Percentiles rank a stretch among this genome's conserved stretches.
phyloP scores from a whole-genome alignment of 1,284 basidiomycete genomes.

The Leccinum angustisporum region DNA sequence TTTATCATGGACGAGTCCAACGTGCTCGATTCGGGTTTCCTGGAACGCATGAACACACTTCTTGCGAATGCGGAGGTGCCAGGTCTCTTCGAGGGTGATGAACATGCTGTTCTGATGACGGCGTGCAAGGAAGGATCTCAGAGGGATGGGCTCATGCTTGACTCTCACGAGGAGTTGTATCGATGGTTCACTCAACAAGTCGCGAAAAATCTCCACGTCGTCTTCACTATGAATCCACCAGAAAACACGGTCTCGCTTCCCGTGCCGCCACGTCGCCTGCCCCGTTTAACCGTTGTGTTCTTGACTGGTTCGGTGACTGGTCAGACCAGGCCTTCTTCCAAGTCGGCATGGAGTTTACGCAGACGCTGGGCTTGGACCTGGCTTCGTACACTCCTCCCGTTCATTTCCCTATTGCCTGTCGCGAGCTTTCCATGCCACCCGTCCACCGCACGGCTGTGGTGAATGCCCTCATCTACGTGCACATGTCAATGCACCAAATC shows the following conservation, averaged over 20 bases:
- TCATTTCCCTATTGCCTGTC: conserved; percentile 87
- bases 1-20: conserved; percentile 99
- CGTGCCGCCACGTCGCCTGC: conserved; percentile 97
- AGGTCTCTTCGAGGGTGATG: conserved; percentile 97
- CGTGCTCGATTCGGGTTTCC: conserved; percentile 96
- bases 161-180: conserved; percentile 96
- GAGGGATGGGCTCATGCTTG: conserved; percentile 95
- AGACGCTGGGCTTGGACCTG: conserved; percentile 86
- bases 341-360: conserved; percentile 94
- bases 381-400: conserved; percentile 75
- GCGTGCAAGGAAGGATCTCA: conserved; percentile 99
- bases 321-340: conserved; percentile 97
- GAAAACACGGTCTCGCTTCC: conserved; percentile 88
- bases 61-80: conserved; percentile 99
- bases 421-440: conserved; percentile 79
- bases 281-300: conserved; percentile 95
- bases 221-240: conserved; percentile 99
- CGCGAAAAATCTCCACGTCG: conserved; percentile 94
- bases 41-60: conserved; percentile 99
- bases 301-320: conserved; percentile 99
- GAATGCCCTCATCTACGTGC: conserved; percentile 93
- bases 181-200: conserved; percentile 98
- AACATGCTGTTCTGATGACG: conserved; percentile 95
- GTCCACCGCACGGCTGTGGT: conserved; percentile 85
- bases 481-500: conserved; percentile 87